Percentiles rank a stretch among this genome's conserved stretches.
phyloP scores from a whole-genome alignment of 2,329 filamentous ascomycete genomes.

The Aurifilum marmelostoma region DNA sequence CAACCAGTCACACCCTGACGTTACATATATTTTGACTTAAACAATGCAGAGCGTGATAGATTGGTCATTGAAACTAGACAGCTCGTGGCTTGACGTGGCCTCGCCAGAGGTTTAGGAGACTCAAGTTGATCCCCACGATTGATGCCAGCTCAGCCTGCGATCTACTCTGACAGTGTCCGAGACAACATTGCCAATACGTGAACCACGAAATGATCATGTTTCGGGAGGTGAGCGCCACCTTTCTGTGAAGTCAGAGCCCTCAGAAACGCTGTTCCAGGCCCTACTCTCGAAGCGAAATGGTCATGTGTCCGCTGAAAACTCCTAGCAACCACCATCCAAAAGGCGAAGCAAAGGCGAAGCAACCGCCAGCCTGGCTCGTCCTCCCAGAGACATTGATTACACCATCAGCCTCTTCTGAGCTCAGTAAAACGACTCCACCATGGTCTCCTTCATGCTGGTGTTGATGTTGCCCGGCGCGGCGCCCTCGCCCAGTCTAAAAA shows the following conservation, averaged over 20 bases:
- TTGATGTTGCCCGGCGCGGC: slow-evolving; percentile 78
- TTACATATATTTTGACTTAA: not conserved
- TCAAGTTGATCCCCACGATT: not conserved
- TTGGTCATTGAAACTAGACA: not conserved
- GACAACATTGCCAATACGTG: not conserved
- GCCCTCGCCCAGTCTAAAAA: slow-evolving; percentile 92
- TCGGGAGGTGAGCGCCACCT: not conserved
- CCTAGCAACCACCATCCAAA: not conserved
- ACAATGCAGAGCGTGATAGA: not conserved
- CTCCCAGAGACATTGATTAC: not conserved
- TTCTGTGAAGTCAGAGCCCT: not conserved
- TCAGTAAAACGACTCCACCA: slow-evolving; percentile 99
- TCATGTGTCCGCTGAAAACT: not conserved
- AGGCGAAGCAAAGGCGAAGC: not conserved
- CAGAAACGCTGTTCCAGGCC: not conserved
- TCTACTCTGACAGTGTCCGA: not conserved
- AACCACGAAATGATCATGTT: not conserved
- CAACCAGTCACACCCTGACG: not conserved
- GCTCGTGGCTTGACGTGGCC: not conserved
- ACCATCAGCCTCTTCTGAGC: slow-evolving; percentile 8
- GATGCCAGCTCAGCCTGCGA: not conserved
- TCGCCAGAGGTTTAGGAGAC: not conserved
- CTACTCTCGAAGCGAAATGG: not conserved
- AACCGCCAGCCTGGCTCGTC: not conserved
- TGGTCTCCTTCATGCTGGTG: slow-evolving; percentile 89